A percentile compares a stretch with the other conserved stretches of the same genome.
Conservation (phyloP, 345 rosid genomes). For the Turritis glabra region DNA sequence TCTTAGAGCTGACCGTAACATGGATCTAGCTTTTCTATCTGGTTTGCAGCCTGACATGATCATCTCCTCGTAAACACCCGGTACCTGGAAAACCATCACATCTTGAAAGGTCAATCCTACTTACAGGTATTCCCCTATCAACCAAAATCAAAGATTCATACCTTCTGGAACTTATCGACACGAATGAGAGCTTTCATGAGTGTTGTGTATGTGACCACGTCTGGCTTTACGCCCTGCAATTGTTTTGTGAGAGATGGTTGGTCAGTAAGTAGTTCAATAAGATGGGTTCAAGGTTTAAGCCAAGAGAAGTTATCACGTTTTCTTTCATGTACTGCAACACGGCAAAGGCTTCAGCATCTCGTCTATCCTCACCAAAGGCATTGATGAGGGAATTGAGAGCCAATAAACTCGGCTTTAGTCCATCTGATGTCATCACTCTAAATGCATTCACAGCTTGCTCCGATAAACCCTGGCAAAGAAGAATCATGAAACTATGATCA, state of each 20-base stretch:
- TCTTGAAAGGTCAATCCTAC: background rate
- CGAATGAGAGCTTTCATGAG: slow-evolving; percentile 94
- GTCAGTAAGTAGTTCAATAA: slow-evolving; percentile 33
- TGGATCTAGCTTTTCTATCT: slow-evolving; percentile 89
- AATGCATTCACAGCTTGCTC: slow-evolving; percentile 89
- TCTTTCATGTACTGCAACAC: slow-evolving; percentile 95
- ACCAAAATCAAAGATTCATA: slow-evolving; percentile 26
- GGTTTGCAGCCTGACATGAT: slow-evolving; percentile 82
- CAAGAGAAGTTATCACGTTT: slow-evolving; percentile 50
- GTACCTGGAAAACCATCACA: slow-evolving; percentile 63
- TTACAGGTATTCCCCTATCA: background rate
- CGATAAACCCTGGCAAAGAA: slow-evolving; percentile 75
- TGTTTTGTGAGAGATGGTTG: slow-evolving; percentile 3
- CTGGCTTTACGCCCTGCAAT: slow-evolving; percentile 83
- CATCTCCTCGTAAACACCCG: slow-evolving; percentile 91
- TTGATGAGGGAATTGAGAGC: slow-evolving; percentile 93
- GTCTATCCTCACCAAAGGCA: slow-evolving; percentile 95
- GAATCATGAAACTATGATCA: background rate
- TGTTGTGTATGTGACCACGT: slow-evolving; percentile 93
- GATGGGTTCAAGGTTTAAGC: slow-evolving; percentile 2
- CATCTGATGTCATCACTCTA: slow-evolving; percentile 84
- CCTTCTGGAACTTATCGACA: slow-evolving; percentile 82
- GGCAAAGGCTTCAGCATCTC: slow-evolving; percentile 89
- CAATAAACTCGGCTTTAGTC: slow-evolving; percentile 76
- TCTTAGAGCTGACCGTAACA: slow-evolving; percentile 92